Evolutionary conservation across 805 yeast species (phyloP), one percentile per base, ranked within the genome.

Genomic region (Starmerella roubikii): DNA sequence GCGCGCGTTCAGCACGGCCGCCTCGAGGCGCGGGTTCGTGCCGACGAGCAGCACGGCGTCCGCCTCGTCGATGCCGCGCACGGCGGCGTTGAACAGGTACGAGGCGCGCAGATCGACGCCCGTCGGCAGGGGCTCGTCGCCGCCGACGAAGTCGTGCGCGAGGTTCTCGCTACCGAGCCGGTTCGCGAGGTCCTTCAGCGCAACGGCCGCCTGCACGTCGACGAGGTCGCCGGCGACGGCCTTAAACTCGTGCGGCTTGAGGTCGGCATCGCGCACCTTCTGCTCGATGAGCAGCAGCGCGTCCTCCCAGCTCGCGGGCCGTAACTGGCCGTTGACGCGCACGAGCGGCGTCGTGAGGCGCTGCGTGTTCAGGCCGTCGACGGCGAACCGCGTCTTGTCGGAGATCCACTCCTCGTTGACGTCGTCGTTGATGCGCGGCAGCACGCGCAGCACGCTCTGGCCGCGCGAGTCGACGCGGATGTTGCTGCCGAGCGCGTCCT

Each of bases 371-470:
- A 83, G 70, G 29, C 91, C 94, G 57, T 82, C 94, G 53, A 74
- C 74, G 24, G 93, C 85, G 56, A 77, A 82, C 54, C 94, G 71
- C 13, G 93, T 69, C 64, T 83, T 82, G 65, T 82, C 94, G 34
- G 83, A 74, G 52, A 82, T 78, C 94, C 94, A 82, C 64, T 83
- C 94, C 62, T 83, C 91, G 58, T 82, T 82, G 53, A 83, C 68
- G 46, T 80, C 91, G 52, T 82, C 94, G 58, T 82, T 81, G 51
- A 80, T 66, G 59, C 93, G 72, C 45, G 94, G 94, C 52, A 83
- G 65, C 25, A 82, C 80, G 58, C 94, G 74, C 81, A 82, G 75
- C 34, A 82, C 91, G 59, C 80, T 86, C 53, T 76, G 71, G 51
- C 93, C 94, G 61, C 91, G 72, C 38, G 88, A 73, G 59, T 82